Percentiles rank a stretch among this genome's conserved stretches.
These are phyloP conservation scores for Vigna trinervia DNA, from an alignment of 306 rosid species.

Conservation along the genomic window DNA sequence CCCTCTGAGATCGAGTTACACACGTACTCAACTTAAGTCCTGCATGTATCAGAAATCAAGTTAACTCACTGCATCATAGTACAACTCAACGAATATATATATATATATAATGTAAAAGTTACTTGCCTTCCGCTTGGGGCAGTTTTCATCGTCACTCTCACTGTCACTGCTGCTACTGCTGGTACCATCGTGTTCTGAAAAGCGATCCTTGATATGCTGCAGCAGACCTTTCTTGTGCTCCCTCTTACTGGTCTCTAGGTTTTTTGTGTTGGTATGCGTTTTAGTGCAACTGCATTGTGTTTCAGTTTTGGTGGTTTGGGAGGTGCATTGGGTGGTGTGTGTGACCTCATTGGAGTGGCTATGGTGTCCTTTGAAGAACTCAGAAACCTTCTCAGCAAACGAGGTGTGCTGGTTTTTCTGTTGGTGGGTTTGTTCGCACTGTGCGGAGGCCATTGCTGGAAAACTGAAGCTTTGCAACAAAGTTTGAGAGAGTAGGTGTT, in stretches of 20 bases:
- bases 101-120: not conserved
- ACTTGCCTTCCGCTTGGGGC: constrained; percentile 41
- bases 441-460: constrained; percentile 41
- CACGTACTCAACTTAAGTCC: constrained; percentile 17
- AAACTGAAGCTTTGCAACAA: not conserved
- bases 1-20: not conserved
- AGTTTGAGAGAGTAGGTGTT: not conserved
- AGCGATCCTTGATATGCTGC: constrained; percentile 40
- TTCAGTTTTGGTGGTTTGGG: constrained; percentile 24
- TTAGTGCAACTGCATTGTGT: constrained; percentile 1
- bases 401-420: constrained; percentile 10
- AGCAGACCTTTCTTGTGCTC: constrained; percentile 31
- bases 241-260: constrained; percentile 5
- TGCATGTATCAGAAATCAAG: constrained; percentile 16
- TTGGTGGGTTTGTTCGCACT: constrained; percentile 42
- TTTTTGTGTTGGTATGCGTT: not conserved
- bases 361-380: constrained; percentile 28
- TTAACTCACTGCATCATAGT: not conserved
- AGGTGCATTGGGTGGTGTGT: constrained; percentile 32
- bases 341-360: constrained; percentile 8
- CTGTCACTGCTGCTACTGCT: constrained; percentile 10
- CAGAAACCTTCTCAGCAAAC: constrained; percentile 41
- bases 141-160: constrained; percentile 19
- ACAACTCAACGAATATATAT: not conserved
- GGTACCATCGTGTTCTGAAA: constrained; percentile 27